Conservation (phyloP, 257 asterid genomes). For the Osmanthus fragrans region DNA sequence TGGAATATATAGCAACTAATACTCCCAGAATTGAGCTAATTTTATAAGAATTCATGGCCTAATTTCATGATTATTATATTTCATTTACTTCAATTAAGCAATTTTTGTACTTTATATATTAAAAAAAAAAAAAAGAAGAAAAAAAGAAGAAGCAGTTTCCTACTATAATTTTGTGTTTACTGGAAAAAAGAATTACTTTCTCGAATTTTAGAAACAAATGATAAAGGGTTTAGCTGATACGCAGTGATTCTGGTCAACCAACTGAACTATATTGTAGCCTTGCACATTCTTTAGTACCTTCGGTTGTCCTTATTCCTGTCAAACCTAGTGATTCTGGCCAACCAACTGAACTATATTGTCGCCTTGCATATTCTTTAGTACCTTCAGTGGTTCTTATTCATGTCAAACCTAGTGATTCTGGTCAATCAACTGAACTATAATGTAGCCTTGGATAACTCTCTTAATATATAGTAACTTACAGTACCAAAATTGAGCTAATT, state of each 20-base stretch:
- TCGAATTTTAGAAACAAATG: constrained; percentile 12
- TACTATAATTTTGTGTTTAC: neutral
- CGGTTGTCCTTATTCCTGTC: no score
- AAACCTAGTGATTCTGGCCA: neutral
- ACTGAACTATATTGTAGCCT: neutral
- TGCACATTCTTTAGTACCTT: neutral
- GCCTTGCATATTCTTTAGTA: neutral
- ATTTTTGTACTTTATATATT: neutral
- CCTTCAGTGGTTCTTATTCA: no score
- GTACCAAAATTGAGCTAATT: neutral
- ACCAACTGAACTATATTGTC: neutral
- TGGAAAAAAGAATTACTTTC: neutral
- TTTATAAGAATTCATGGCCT: neutral
- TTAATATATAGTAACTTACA: neutral
- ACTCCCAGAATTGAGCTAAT: neutral
- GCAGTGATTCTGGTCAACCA: neutral
- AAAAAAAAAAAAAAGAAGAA: neutral
- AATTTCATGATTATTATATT: neutral
- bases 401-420: neutral
- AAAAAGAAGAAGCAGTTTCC: no score
- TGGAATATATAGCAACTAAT: neutral
- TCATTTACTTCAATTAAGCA: neutral
- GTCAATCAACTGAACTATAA: neutral
- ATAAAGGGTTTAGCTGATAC: neutral
- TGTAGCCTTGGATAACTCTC: neutral